Evolutionary conservation across 208 protist species (phyloP).

Genomic region (Zelonia costaricensis): DNA sequence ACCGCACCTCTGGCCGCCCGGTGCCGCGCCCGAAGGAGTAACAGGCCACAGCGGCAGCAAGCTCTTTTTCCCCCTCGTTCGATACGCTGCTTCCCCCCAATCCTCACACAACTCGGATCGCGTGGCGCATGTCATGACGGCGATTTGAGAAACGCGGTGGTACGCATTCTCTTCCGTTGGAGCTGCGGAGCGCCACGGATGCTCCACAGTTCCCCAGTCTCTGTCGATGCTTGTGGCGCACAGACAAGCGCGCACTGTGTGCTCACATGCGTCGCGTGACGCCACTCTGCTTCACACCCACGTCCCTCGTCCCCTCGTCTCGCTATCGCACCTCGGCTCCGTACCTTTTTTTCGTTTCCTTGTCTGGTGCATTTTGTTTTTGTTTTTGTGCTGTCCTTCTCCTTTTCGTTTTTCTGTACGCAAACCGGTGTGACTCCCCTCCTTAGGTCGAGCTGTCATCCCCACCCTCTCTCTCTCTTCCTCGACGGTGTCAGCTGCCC

Average conservation of each 20-base stretch:
- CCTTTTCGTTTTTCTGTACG: conserved; percentile 18
- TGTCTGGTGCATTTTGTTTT: conserved; percentile 2
- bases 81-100: background rate
- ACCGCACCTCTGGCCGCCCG: conserved; percentile 52
- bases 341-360: background rate
- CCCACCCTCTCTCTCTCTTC: conserved; percentile 3
- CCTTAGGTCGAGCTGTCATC: background rate
- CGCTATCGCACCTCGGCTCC: background rate
- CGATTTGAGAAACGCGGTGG: too few relatives aligned
- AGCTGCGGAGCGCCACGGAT: too few relatives aligned
- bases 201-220: too few relatives aligned
- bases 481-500: too few relatives aligned
- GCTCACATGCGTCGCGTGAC: too few relatives aligned
- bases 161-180: too few relatives aligned
- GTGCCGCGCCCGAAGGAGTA: conserved; percentile 21
- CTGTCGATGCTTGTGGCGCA: too few relatives aligned
- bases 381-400: conserved; percentile 13
- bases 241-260: too few relatives aligned
- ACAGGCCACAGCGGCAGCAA: too few relatives aligned
- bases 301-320: background rate
- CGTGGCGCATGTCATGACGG: too few relatives aligned
- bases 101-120: too few relatives aligned
- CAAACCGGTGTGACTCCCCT: background rate
- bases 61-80: background rate
- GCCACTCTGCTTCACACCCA: too few relatives aligned